Evolutionary conservation across 2,329 filamentous ascomycete species (phyloP).

Genomic region (Colletotrichum gloeosporioides): DNA sequence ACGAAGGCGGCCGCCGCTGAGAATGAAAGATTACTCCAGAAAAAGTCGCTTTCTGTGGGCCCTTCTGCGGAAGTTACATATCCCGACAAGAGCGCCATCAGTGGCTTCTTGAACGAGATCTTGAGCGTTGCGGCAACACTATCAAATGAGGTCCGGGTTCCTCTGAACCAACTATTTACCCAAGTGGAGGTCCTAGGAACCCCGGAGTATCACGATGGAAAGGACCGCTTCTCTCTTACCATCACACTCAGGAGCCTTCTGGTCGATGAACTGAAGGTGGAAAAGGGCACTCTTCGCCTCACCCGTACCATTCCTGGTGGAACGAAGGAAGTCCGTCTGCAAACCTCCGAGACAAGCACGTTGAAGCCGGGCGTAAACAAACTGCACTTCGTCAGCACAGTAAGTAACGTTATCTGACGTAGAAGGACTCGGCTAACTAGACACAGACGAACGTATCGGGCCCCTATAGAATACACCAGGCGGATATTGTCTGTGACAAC

Average conservation of each 20-base stretch:
- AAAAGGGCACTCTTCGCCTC: constrained; percentile 49
- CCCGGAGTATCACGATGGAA: constrained; percentile 71
- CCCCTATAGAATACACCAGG: constrained; percentile 75
- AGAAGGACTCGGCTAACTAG: constrained; percentile 30
- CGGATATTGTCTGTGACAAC: constrained; percentile 69
- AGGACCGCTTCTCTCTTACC: constrained; percentile 76
- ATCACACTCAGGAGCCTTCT: constrained; percentile 76
- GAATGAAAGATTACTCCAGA: constrained; percentile 50
- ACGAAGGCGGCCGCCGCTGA: constrained; percentile 67
- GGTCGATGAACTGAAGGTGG: constrained; percentile 70
- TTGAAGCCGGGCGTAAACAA: constrained; percentile 60
- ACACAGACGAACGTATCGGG: constrained; percentile 70
- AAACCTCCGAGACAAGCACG: constrained; percentile 37
- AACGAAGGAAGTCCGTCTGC: constrained; percentile 56
- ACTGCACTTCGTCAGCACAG: constrained; percentile 30
- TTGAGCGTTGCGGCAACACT: constrained; percentile 50
- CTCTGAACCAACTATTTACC: constrained; percentile 76
- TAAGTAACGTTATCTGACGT: constrained; percentile 26
- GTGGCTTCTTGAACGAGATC: constrained; percentile 53
- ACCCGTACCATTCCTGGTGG: constrained; percentile 6
- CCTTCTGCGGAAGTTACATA: constrained; percentile 27
- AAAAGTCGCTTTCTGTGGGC: constrained; percentile 29
- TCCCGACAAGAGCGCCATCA: constrained; percentile 42
- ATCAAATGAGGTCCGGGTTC: constrained; percentile 66
- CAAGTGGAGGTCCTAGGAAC: constrained; percentile 71